A percentile compares a stretch with the other conserved stretches of the same genome.
phyloP scores from a whole-genome alignment of 2,329 filamentous ascomycete species.

The Ascosphaera aggregata region DNA sequence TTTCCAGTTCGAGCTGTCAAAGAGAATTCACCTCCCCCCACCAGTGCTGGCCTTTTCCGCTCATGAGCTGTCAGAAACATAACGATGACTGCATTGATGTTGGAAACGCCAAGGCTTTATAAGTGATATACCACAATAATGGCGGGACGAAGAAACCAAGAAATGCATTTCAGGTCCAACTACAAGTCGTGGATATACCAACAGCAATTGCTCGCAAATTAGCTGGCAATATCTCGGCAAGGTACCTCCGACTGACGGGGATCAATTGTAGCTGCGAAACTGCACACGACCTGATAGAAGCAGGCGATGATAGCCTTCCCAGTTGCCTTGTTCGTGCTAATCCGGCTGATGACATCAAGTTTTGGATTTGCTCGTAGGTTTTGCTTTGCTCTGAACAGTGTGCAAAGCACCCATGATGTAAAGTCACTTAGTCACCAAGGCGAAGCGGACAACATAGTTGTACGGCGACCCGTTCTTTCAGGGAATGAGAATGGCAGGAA shows the following conservation, averaged over 20 bases:
- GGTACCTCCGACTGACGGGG: constrained; percentile 35
- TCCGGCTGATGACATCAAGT: constrained; percentile 11
- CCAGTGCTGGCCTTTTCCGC: no score
- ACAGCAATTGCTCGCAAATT: constrained; percentile 40
- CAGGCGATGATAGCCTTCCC: constrained; percentile 42
- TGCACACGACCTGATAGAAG: constrained; percentile 50
- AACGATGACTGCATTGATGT: no score
- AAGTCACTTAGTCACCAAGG: constrained; percentile 31
- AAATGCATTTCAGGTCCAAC: constrained; percentile 39
- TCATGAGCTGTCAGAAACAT: no score
- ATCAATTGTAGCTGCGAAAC: constrained; percentile 43
- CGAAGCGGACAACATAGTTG: constrained; percentile 38
- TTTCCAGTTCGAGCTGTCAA: no score
- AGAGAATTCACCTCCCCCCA: no score
- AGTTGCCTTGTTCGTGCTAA: constrained; percentile 6
- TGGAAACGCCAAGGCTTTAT: no score
- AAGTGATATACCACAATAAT: constrained; percentile 33
- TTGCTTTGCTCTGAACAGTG: constrained; percentile 7
- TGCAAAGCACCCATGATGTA: constrained; percentile 14
- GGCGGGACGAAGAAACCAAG: constrained; percentile 33
- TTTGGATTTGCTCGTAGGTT: background rate
- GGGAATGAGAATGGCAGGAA: constrained; percentile 53
- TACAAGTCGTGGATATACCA: constrained; percentile 34
- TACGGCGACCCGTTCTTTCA: constrained; percentile 52
- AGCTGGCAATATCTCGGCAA: constrained; percentile 37